Evolutionary conservation across 805 yeast species (phyloP).

Genomic region (Isabelozyma gotoi): DNA sequence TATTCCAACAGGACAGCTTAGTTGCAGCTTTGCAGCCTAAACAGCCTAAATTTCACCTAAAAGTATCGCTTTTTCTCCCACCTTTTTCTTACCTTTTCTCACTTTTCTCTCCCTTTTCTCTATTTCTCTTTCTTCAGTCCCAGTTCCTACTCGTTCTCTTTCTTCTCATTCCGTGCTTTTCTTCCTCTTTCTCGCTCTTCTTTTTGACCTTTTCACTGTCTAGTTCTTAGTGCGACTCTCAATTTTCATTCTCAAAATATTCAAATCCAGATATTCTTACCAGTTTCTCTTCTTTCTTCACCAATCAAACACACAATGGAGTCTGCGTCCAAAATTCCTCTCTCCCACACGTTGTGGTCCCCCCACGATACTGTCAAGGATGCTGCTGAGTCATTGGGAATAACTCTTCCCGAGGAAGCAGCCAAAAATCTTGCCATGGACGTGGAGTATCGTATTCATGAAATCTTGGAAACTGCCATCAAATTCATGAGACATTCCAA

Average conservation of each 20-base stretch:
- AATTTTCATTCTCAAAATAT: slow-evolving; percentile 2
- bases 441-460: slow-evolving; percentile 96
- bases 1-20: no score
- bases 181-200: no score
- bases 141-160: no score
- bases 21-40: no score
- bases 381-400: slow-evolving; percentile 90
- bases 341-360: slow-evolving; percentile 93
- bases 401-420: slow-evolving; percentile 84
- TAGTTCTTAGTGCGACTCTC: no score
- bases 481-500: slow-evolving; percentile 95
- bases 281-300: not conserved
- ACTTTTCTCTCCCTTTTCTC: no score
- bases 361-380: slow-evolving; percentile 96
- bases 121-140: no score
- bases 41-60: no score
- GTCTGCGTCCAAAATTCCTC: slow-evolving; percentile 47
- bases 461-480: slow-evolving; percentile 90
- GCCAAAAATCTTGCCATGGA: slow-evolving; percentile 97
- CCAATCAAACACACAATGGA: slow-evolving; percentile 22
- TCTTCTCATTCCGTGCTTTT: no score
- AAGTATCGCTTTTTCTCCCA: no score
- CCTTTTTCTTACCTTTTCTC: no score
- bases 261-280: not conserved
- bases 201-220: no score